phyloP scores from a whole-genome alignment of 2,329 filamentous ascomycete genomes.

The Trichoderma polysporum region DNA sequence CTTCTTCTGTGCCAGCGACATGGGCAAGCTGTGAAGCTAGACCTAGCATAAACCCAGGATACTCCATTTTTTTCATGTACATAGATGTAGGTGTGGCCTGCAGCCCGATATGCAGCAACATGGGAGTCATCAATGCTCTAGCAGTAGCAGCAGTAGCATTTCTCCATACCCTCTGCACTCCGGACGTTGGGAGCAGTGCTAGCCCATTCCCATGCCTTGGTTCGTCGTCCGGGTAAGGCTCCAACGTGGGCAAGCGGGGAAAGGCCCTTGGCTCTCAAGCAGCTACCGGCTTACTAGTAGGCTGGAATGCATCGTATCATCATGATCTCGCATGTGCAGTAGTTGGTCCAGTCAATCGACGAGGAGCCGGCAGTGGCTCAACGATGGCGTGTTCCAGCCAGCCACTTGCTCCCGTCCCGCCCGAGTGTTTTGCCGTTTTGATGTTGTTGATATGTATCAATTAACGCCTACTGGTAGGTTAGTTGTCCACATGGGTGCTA shows the following conservation, averaged over 20 bases:
- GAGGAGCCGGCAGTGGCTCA: conserved; percentile 11
- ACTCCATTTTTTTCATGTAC: conserved; percentile 17
- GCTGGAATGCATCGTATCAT: conserved; percentile 18
- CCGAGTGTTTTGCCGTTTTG: background rate
- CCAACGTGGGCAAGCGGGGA: conserved; percentile 6
- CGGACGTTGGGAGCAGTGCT: background rate
- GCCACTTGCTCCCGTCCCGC: conserved; percentile 1
- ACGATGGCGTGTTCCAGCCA: conserved; percentile 15
- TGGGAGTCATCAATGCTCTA: conserved; percentile 11
- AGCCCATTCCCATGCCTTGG: background rate
- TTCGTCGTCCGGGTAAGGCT: conserved; percentile 3
- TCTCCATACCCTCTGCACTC: background rate
- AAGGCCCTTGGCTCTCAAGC: background rate
- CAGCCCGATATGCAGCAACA: conserved; percentile 15
- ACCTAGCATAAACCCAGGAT: conserved; percentile 4
- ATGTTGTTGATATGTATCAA: background rate
- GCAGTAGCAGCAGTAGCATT: background rate
- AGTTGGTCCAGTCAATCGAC: conserved; percentile 5
- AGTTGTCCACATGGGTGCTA: background rate
- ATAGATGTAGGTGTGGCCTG: conserved; percentile 17
- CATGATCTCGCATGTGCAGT: conserved; percentile 16
- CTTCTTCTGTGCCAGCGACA: background rate
- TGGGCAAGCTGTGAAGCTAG: background rate
- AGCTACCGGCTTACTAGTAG: background rate
- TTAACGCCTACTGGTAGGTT: background rate